Percentiles rank a stretch among this genome's conserved stretches.
Conservation (phyloP, 495 filamentous ascomycete genomes). For the Daldinia bambusicola region DNA sequence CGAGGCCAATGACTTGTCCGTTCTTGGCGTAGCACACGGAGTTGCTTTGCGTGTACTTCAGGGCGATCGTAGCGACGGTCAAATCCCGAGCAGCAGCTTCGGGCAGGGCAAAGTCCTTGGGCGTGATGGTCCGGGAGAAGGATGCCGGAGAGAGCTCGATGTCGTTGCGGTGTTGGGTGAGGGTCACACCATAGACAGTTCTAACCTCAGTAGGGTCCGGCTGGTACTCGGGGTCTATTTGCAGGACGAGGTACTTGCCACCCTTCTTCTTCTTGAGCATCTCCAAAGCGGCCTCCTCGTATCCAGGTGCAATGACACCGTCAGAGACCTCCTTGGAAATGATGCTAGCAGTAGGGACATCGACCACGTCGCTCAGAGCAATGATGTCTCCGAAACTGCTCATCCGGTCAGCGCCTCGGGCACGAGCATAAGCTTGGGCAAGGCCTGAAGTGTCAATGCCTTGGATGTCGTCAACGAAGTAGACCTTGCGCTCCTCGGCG, state of each 20-base stretch:
- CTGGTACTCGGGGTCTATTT: constrained; percentile 90
- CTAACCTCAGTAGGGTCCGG: constrained; percentile 79
- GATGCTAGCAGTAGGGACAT: constrained; percentile 92
- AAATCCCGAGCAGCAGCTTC: constrained; percentile 88
- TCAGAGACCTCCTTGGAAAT: constrained; percentile 98
- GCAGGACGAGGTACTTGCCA: constrained; percentile 92
- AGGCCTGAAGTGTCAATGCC: constrained; percentile 84
- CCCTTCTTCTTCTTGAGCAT: constrained; percentile 99
- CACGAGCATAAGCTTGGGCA: constrained; percentile 94
- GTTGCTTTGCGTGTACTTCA: constrained; percentile 99
- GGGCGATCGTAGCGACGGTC: constrained; percentile 92
- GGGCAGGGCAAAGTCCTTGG: constrained; percentile 79
- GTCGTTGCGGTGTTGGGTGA: constrained; percentile 92
- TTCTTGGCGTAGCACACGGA: constrained; percentile 97
- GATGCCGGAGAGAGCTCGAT: constrained; percentile 83
- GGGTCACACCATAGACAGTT: constrained; percentile 86
- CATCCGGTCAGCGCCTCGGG: constrained; percentile 95
- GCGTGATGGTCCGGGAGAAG: constrained; percentile 84
- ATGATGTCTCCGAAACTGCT: constrained; percentile 97
- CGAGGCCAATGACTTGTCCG: constrained; percentile 92
- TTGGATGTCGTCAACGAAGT: constrained; percentile 96
- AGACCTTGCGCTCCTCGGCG: constrained; percentile 91
- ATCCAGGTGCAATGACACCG: constrained; percentile 91
- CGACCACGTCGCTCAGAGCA: constrained; percentile 88
- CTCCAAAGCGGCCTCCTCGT: constrained; percentile 82